Evolutionary conservation across 176 grass and related monocot genomes (phyloP).

Genomic region (Lolium multiflorum): DNA sequence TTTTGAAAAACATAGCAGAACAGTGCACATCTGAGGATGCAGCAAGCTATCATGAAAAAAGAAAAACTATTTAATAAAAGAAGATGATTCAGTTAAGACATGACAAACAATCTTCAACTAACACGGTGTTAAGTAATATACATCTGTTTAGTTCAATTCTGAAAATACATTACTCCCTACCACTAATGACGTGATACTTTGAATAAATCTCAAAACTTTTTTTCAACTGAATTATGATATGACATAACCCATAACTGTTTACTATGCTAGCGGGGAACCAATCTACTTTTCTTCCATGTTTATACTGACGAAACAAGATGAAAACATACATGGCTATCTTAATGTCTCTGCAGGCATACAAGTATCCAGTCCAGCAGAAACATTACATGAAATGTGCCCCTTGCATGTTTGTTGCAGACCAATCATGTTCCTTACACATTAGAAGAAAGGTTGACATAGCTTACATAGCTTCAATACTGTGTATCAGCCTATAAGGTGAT

Average conservation of each 20-base stretch:
- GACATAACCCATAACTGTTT: background rate
- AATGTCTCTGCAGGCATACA: background rate
- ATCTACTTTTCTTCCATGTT: constrained; percentile 20
- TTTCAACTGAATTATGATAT: no score
- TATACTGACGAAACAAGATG: constrained; percentile 4
- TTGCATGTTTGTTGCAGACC: background rate
- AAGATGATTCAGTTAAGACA: constrained; percentile 27
- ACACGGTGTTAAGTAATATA: background rate
- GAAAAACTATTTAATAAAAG: background rate
- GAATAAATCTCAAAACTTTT: background rate
- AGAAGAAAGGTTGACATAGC: no score
- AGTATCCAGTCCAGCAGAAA: background rate
- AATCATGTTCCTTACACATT: background rate
- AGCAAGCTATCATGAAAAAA: background rate
- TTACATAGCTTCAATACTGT: background rate
- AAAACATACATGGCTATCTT: background rate
- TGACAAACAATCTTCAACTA: background rate
- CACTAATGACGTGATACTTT: constrained; percentile 13
- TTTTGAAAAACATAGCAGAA: constrained; percentile 4
- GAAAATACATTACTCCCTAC: background rate
- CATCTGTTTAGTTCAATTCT: background rate
- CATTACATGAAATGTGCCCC: background rate
- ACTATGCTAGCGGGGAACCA: background rate
- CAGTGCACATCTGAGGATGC: constrained; percentile 12
- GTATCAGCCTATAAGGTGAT: background rate